Evolutionary conservation across 208 protist species (phyloP), one percentile per base, ranked within the genome.

Genomic region (Trypanosoma conorhini): DNA sequence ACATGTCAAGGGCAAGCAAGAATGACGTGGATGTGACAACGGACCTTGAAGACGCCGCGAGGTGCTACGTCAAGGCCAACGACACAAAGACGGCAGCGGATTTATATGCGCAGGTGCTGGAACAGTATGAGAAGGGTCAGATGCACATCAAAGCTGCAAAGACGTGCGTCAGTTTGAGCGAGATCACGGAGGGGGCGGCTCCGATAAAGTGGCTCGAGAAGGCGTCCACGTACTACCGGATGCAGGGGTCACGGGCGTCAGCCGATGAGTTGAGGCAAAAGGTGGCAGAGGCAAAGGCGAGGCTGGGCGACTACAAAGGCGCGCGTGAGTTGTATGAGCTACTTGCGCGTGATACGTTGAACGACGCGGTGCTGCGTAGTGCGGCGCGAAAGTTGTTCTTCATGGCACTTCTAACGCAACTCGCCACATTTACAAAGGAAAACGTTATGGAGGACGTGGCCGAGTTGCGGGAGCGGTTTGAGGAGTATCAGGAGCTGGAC

Each of bases 361-460:
- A 96, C 51, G 87, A 94, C 57, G 81, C 76, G n/a, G 72, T 89
- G 31, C 46, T 81, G 7, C 88, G 88, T 62, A 78, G 81, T 35
- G 81, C 79, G 31, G 89, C 91, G 22, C 76, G 87, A 28, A 92
- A 91, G 67, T 74, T 93, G 13, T 89, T 96, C 69, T 96, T 94
- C 57, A 86, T 69, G n/a, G 76, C 89, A 9, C 80, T 96, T 40
- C 70, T 96, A 55, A 77, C 84, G 57, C 82, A 90, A 28, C 75
- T 96, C 26, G 88, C 91, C 22, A 71, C 50, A n/a, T 86, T 94
- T 76, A 92, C 73, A 24, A 67, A 73, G 38, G 72, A 74, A 42
- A 80, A 69, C 10, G 57, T 94, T 64, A 77, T 83, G 72, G 88
- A 93, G 68, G 85, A 85, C 26, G 79, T 88, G 0, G 83, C 75